Conservation (phyloP, 2,329 filamentous ascomycete species). For the Grosmannia huntii region DNA sequence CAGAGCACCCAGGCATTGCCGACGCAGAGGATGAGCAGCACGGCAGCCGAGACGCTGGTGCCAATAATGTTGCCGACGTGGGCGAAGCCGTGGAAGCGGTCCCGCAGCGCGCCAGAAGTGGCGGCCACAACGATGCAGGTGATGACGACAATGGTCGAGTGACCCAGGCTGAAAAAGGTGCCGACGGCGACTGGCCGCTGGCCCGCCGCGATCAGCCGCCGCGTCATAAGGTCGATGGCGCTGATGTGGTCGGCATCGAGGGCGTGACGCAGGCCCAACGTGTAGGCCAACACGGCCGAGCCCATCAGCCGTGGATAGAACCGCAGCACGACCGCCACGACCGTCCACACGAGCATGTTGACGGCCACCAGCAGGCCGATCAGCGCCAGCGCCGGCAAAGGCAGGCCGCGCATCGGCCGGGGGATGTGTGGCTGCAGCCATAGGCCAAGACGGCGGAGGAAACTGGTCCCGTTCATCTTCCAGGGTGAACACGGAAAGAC, state of each 20-base stretch:
- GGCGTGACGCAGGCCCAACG: slow-evolving; percentile 83
- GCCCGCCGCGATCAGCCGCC: slow-evolving; percentile 72
- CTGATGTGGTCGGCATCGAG: slow-evolving; percentile 83
- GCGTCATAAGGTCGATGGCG: slow-evolving; percentile 91
- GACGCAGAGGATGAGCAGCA: slow-evolving; percentile 68
- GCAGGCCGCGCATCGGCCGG: slow-evolving; percentile 17
- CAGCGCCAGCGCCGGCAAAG: slow-evolving; percentile 27
- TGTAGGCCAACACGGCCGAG: slow-evolving; percentile 74
- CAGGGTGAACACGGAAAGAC: not conserved
- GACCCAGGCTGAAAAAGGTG: slow-evolving; percentile 86
- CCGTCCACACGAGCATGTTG: slow-evolving; percentile 44
- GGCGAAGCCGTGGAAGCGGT: slow-evolving; percentile 68
- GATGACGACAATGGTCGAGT: slow-evolving; percentile 83
- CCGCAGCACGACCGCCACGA: slow-evolving; percentile 37
- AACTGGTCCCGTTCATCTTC: not conserved
- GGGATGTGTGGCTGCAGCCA: slow-evolving; percentile 13
- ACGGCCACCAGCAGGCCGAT: slow-evolving; percentile 36
- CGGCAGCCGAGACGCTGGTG: slow-evolving; percentile 70
- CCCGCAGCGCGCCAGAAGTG: slow-evolving; percentile 70
- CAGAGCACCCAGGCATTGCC: slow-evolving; percentile 81
- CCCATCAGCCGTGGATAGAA: slow-evolving; percentile 53
- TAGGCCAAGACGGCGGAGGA: not conserved
- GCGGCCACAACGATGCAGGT: slow-evolving; percentile 89
- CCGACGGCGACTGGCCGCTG: slow-evolving; percentile 84
- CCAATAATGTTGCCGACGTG: slow-evolving; percentile 80